phyloP scores from a whole-genome alignment of 148 eudicot genomes.

The Gaultheria prostrata region DNA sequence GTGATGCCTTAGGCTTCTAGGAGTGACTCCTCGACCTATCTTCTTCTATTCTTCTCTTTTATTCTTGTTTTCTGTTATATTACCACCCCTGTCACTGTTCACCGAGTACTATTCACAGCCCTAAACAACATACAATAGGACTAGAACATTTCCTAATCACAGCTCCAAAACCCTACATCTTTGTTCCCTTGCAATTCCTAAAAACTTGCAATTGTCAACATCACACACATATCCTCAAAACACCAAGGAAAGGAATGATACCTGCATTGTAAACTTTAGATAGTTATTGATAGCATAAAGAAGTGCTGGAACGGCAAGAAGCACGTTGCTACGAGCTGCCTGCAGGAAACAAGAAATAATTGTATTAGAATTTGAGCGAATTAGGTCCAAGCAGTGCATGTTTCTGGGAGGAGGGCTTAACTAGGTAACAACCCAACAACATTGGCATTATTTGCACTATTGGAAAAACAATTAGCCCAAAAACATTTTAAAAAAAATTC shows the following conservation, averaged over 20 bases:
- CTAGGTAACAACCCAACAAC: background rate
- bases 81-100: too few species aligned
- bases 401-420: background rate
- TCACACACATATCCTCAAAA: background rate
- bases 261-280: slow-evolving; percentile 92
- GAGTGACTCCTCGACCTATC: too few species aligned
- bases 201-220: too few species aligned
- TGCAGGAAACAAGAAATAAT: slow-evolving; percentile 32
- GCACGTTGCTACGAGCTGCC: slow-evolving; percentile 94
- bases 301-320: slow-evolving; percentile 77
- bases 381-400: background rate
- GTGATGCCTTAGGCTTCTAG: too few species aligned
- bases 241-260: slow-evolving; percentile 15
- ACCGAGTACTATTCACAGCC: too few species aligned
- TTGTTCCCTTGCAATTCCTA: too few species aligned
- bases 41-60: too few species aligned
- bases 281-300: slow-evolving; percentile 84
- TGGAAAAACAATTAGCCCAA: background rate
- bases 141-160: too few species aligned
- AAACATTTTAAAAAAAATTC: background rate
- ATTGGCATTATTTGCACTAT: background rate
- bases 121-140: too few species aligned
- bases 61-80: too few species aligned
- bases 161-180: too few species aligned
- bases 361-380: slow-evolving; percentile 2